phyloP scores from a whole-genome alignment of 345 rosid genomes.

The Eucalyptus marginata region DNA sequence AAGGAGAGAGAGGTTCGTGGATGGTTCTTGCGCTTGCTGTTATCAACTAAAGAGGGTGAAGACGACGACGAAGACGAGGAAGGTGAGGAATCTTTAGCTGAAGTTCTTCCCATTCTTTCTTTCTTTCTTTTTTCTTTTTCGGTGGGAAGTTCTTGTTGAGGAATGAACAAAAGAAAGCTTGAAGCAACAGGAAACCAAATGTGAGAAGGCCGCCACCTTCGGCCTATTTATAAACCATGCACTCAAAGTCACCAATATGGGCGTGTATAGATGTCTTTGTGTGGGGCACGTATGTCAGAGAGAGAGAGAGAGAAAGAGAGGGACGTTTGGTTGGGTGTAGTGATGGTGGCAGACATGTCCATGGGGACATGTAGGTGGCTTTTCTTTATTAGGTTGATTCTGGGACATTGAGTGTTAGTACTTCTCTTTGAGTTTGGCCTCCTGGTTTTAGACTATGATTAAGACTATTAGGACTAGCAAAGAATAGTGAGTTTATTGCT shows the following conservation, averaged over 20 bases:
- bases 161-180: background rate
- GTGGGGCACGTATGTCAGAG: background rate
- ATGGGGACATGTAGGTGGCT: background rate
- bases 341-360: slow-evolving; percentile 21
- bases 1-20: background rate
- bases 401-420: background rate
- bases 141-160: background rate
- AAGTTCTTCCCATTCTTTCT: background rate
- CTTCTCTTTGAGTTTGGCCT: background rate
- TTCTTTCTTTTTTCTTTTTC: background rate
- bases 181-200: background rate
- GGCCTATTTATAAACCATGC: background rate
- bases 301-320: background rate
- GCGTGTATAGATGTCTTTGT: background rate
- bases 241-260: background rate
- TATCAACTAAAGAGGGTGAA: background rate
- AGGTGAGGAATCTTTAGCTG: background rate
- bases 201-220: slow-evolving; percentile 4
- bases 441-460: background rate
- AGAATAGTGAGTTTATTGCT: background rate
- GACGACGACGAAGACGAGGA: background rate
- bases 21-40: background rate
- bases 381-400: background rate
- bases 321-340: slow-evolving; percentile 1
- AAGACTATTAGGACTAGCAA: background rate